Percentiles rank a stretch among this genome's conserved stretches.
Conservation (phyloP, 169 alveolate species). For the Cryptosporidium ryanae region DNA sequence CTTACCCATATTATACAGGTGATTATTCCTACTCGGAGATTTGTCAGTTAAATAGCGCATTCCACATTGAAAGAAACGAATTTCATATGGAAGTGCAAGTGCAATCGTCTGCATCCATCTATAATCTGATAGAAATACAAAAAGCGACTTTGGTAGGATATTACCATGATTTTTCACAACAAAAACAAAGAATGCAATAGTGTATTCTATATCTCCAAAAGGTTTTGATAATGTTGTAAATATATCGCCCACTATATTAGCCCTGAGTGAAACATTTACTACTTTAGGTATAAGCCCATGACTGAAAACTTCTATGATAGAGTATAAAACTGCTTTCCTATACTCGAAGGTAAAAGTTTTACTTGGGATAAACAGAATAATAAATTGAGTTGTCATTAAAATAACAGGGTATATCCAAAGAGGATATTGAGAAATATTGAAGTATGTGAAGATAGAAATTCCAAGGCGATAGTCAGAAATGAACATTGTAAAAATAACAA, state of each 20-base stretch:
- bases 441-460: constrained; percentile 50
- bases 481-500: constrained; percentile 77
- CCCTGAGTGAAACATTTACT: constrained; percentile 80
- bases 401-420: constrained; percentile 70
- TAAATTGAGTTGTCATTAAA: constrained; percentile 71
- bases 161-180: constrained; percentile 43
- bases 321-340: constrained; percentile 76
- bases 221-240: constrained; percentile 84
- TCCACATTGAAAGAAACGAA: constrained; percentile 87
- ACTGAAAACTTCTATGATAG: constrained; percentile 76
- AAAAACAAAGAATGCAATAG: constrained; percentile 79
- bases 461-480: constrained; percentile 79
- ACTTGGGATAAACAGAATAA: constrained; percentile 77
- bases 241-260: constrained; percentile 85
- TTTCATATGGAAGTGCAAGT: constrained; percentile 83
- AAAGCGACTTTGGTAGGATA: constrained; percentile 38
- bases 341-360: constrained; percentile 77
- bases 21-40: constrained; percentile 50
- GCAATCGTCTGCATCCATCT: constrained; percentile 83
- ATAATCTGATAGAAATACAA: constrained; percentile 47
- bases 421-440: constrained; percentile 24
- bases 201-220: constrained; percentile 83
- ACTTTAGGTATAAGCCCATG: constrained; percentile 78
- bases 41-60: constrained; percentile 78
- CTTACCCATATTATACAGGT: constrained; percentile 48